A percentile compares a stretch with the other conserved stretches of the same genome.
Evolutionary conservation across 495 filamentous ascomycete species (phyloP).

Genomic region (Aspergillus mulundensis): DNA sequence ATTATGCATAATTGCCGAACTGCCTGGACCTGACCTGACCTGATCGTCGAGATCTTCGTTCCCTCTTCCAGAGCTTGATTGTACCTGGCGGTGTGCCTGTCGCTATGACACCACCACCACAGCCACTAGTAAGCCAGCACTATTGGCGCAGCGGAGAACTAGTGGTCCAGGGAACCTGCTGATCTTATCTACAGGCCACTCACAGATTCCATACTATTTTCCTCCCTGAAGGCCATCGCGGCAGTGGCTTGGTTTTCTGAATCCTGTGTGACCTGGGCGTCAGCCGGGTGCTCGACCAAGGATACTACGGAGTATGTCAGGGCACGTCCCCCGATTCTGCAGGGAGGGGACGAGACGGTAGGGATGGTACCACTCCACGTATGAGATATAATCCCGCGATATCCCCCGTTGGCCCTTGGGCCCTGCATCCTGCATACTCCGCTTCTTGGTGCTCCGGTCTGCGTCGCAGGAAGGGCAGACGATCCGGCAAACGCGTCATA

Average conservation of each 20-base stretch:
- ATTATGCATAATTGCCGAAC: background rate
- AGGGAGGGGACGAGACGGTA: constrained; percentile 2
- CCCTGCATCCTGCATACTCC: constrained; percentile 21
- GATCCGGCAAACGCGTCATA: constrained; percentile 24
- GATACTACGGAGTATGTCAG: constrained; percentile 6
- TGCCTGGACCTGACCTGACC: background rate
- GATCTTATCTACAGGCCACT: constrained; percentile 15
- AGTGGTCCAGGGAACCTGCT: constrained; percentile 15
- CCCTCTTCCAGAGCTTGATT: background rate
- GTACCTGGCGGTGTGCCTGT: constrained; percentile 11
- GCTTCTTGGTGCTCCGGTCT: constrained; percentile 14
- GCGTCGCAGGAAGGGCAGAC: constrained; percentile 11
- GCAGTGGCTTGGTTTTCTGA: background rate
- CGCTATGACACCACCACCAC: constrained; percentile 1
- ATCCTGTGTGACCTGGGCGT: constrained; percentile 1
- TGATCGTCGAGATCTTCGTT: background rate
- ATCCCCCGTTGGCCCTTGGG: background rate
- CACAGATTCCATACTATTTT: constrained; percentile 4
- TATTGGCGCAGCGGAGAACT: constrained; percentile 16
- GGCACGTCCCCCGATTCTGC: constrained; percentile 6
- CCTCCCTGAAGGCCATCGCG: constrained; percentile 1
- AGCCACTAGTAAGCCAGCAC: constrained; percentile 12
- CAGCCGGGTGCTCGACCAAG: background rate
- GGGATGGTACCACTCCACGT: constrained; percentile 14
- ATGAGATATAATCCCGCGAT: constrained; percentile 13